Percentiles rank a stretch among this genome's conserved stretches.
Conservation (phyloP, 139 green algal genomes). For the Deuterostichococcus epilithicus region DNA sequence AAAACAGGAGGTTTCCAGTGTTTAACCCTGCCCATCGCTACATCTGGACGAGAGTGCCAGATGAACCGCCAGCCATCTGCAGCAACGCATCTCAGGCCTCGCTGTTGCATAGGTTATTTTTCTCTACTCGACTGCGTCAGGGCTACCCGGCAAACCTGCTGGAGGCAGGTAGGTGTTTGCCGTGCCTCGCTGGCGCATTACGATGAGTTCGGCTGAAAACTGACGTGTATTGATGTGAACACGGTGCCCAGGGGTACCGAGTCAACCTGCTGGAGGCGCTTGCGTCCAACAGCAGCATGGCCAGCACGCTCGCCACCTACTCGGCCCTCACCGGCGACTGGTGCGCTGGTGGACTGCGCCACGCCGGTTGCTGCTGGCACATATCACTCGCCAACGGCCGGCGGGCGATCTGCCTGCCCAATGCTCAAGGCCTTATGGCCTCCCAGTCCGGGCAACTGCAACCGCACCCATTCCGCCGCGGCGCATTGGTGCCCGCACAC, state of each 20-base stretch:
- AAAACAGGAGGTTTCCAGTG: too few relatives aligned
- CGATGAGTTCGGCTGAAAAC: constrained; percentile 1
- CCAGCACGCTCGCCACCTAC: constrained; percentile 44
- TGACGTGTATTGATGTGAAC: background rate
- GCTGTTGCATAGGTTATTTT: background rate
- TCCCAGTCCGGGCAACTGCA: too few relatives aligned
- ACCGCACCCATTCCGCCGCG: too few relatives aligned
- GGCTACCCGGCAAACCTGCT: constrained; percentile 12
- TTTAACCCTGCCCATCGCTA: background rate
- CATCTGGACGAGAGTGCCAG: background rate
- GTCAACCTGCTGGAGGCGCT: constrained; percentile 40
- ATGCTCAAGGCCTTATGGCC: too few relatives aligned
- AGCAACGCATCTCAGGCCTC: background rate
- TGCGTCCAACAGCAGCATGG: constrained; percentile 51
- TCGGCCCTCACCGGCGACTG: constrained; percentile 40
- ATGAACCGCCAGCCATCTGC: background rate
- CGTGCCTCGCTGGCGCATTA: too few relatives aligned
- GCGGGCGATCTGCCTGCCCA: background rate
- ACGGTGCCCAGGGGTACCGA: constrained; percentile 17
- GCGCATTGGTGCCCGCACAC: too few relatives aligned
- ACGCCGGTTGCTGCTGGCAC: background rate
- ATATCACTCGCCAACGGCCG: background rate
- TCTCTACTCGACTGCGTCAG: background rate
- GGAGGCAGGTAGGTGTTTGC: too few relatives aligned
- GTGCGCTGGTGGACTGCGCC: constrained; percentile 18